Evolutionary conservation across 352 stramenopile genomes (phyloP).

Genomic region (Discostella stelligera): DNA sequence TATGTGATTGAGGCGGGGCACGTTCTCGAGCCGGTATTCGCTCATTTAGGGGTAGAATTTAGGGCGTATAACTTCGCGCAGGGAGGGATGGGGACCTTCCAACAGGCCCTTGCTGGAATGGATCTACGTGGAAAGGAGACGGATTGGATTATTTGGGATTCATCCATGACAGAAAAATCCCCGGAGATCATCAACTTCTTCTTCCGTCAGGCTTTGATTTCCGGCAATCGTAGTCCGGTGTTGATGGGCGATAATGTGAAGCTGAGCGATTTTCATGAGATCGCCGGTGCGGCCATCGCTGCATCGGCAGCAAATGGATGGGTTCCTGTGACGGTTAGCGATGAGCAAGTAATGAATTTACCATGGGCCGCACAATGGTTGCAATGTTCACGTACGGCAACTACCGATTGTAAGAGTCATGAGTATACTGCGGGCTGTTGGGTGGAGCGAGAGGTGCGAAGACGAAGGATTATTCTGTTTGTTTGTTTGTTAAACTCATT

Average conservation of each 20-base stretch:
- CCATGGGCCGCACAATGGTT: slow-evolving; percentile 45
- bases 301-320: slow-evolving; percentile 13
- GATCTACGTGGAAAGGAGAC: slow-evolving; percentile 40
- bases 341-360: slow-evolving; percentile 33
- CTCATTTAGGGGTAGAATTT: slow-evolving; percentile 40
- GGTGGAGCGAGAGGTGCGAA: slow-evolving; percentile 38
- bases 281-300: slow-evolving; percentile 19
- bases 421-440: slow-evolving; percentile 57
- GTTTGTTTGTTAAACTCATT: neutral
- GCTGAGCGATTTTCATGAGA: slow-evolving; percentile 18
- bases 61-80: slow-evolving; percentile 45
- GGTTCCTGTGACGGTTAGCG: slow-evolving; percentile 22
- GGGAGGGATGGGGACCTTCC: slow-evolving; percentile 48
- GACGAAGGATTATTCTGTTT: neutral
- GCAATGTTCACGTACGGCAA: slow-evolving; percentile 15
- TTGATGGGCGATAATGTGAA: slow-evolving; percentile 16
- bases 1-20: slow-evolving; percentile 45
- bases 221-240: slow-evolving; percentile 31
- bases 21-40: slow-evolving; percentile 49
- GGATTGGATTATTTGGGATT: slow-evolving; percentile 47
- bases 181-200: slow-evolving; percentile 27
- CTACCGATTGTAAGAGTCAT: slow-evolving; percentile 27
- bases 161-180: slow-evolving; percentile 37
- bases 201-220: slow-evolving; percentile 35
- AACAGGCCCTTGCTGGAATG: slow-evolving; percentile 48